Conservation (phyloP, 768 basidiomycete genomes). For the Rhizopogon vesiculosus region DNA sequence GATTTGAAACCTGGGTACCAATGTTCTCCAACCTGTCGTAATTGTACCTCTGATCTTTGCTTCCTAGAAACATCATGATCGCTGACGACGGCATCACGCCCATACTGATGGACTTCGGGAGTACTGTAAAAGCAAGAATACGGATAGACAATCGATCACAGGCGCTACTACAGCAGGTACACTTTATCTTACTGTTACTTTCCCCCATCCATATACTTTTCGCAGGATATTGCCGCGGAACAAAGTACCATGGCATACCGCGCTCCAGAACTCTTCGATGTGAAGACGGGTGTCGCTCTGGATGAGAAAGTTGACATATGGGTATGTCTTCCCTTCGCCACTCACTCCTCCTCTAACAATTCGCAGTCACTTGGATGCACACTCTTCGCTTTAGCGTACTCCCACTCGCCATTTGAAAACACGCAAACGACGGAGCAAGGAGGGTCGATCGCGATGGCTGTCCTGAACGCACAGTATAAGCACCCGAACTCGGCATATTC, state of each 20-base stretch:
- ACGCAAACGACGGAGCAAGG: slow-evolving; percentile 90
- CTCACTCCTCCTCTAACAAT: slow-evolving; percentile 1
- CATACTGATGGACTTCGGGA: slow-evolving; percentile 98
- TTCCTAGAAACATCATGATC: slow-evolving; percentile 87
- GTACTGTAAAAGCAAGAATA: slow-evolving; percentile 81
- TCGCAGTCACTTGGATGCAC: slow-evolving; percentile 91
- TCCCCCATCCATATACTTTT: not conserved
- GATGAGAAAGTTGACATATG: slow-evolving; percentile 98
- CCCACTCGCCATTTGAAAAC: slow-evolving; percentile 95
- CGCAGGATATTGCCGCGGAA: slow-evolving; percentile 89
- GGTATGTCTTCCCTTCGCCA: slow-evolving; percentile 47
- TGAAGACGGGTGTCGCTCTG: slow-evolving; percentile 80
- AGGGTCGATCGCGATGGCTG: slow-evolving; percentile 97
- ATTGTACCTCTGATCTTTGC: slow-evolving; percentile 2
- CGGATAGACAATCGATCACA: slow-evolving; percentile 77
- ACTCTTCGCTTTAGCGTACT: slow-evolving; percentile 90
- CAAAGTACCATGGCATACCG: slow-evolving; percentile 99
- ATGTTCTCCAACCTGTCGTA: not conserved
- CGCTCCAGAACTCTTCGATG: slow-evolving; percentile 96
- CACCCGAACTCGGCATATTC: slow-evolving; percentile 87
- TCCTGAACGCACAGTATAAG: slow-evolving; percentile 87
- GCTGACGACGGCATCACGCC: slow-evolving; percentile 81
- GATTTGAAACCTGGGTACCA: slow-evolving; percentile 94
- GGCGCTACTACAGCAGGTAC: slow-evolving; percentile 84
- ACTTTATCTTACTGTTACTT: not conserved